Percentiles rank a stretch among this genome's conserved stretches.
phyloP scores from a whole-genome alignment of 2,329 filamentous ascomycete genomes.

The Ilyonectria mors-panacis region DNA sequence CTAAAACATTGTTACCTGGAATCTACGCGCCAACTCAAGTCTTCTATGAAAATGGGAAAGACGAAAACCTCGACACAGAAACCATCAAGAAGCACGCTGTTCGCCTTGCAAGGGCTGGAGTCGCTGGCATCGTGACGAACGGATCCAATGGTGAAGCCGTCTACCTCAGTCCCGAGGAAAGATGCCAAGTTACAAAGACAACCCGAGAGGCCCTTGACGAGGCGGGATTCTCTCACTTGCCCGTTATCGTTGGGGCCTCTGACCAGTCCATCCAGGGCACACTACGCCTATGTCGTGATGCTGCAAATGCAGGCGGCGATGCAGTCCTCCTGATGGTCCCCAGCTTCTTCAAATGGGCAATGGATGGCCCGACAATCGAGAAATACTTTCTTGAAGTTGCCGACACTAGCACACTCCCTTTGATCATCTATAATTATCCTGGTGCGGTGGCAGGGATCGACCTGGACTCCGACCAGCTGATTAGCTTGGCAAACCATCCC shows the following conservation, averaged over 20 bases:
- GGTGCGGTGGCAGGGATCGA: constrained; percentile 89
- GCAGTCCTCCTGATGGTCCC: constrained; percentile 85
- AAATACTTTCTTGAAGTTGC: constrained; percentile 83
- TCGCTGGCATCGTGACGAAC: constrained; percentile 88
- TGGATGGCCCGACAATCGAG: constrained; percentile 80
- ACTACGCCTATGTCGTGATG: constrained; percentile 78
- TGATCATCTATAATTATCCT: constrained; percentile 93
- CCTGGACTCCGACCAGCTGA: constrained; percentile 89
- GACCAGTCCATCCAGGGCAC: constrained; percentile 87
- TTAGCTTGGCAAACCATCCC: constrained; percentile 82
- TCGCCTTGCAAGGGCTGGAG: constrained; percentile 81
- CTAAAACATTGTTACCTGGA: constrained; percentile 68
- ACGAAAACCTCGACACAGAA: constrained; percentile 74
- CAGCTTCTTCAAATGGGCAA: constrained; percentile 84
- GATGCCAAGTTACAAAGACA: constrained; percentile 79
- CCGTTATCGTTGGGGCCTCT: constrained; percentile 85
- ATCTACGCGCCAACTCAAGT: constrained; percentile 79
- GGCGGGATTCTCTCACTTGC: constrained; percentile 81
- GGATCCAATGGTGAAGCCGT: constrained; percentile 93
- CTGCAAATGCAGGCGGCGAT: constrained; percentile 79
- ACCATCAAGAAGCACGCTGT: constrained; percentile 85
- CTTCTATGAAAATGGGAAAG: constrained; percentile 71
- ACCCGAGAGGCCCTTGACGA: constrained; percentile 88
- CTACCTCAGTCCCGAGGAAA: constrained; percentile 85
- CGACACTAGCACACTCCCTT: constrained; percentile 79